Conservation (phyloP, 495 filamentous ascomycete genomes). For the Glonium stellatum region DNA sequence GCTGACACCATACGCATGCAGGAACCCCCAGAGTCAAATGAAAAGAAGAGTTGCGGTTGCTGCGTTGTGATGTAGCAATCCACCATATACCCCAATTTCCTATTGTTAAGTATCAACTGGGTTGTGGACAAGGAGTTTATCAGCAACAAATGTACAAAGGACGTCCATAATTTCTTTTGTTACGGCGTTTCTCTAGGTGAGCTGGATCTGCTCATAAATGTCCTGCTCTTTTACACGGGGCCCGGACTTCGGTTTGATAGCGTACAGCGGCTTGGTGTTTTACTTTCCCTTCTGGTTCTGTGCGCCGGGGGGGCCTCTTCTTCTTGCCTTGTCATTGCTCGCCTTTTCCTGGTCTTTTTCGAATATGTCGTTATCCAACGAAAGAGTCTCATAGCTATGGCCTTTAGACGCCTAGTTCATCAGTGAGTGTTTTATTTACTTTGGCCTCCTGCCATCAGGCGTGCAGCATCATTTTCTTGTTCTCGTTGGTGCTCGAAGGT, state of each 20-base stretch:
- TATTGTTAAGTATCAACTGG: background rate
- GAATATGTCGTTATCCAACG: background rate
- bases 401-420: background rate
- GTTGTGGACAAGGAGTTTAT: background rate
- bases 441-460: background rate
- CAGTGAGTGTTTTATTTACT: background rate
- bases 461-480: background rate
- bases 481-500: background rate
- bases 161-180: conserved; percentile 22
- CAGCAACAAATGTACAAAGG: conserved; percentile 8
- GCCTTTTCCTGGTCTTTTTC: background rate
- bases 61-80: conserved; percentile 37
- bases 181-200: conserved; percentile 11
- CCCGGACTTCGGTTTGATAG: conserved; percentile 17
- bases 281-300: background rate
- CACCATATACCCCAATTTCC: conserved; percentile 14
- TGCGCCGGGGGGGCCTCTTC: background rate
- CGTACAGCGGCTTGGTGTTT: conserved; percentile 28
- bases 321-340: background rate
- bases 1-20: conserved; percentile 28
- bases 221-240: background rate
- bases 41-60: conserved; percentile 34
- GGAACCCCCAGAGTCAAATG: conserved; percentile 29
- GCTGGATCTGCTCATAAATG: conserved; percentile 4
- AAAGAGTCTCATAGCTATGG: background rate